A percentile compares a stretch with the other conserved stretches of the same genome.
These are phyloP conservation scores for Cystobasidiaceae sp. DNA, from an alignment of 1,284 basidiomycete species.

Conservation along the genomic window DNA sequence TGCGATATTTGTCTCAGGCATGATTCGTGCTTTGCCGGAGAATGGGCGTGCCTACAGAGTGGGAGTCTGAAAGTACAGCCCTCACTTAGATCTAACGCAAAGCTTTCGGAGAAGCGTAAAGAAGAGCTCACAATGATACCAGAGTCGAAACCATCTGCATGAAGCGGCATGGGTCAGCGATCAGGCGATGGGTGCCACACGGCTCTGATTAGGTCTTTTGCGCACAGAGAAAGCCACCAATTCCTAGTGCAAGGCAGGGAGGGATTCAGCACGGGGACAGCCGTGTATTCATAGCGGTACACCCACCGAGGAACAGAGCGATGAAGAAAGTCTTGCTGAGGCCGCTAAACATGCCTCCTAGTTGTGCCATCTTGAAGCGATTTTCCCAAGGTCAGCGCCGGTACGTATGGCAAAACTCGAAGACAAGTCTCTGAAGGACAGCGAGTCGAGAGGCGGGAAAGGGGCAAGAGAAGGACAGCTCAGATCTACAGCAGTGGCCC, in stretches of 20 bases:
- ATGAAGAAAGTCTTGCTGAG: slow-evolving; percentile 17
- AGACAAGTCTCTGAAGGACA: background rate
- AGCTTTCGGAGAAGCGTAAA: background rate
- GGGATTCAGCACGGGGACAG: background rate
- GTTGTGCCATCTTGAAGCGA: background rate
- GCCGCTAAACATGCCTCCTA: slow-evolving; percentile 4
- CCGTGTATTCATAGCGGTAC: background rate
- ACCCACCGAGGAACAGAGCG: slow-evolving; percentile 12
- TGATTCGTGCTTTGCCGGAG: background rate
- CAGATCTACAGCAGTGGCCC: background rate
- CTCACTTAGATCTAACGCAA: background rate
- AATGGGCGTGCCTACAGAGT: background rate
- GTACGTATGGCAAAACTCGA: background rate
- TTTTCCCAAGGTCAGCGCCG: background rate
- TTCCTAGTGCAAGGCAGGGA: too few relatives aligned
- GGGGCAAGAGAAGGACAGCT: background rate
- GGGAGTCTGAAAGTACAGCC: background rate
- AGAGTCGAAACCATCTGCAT: slow-evolving; percentile 14
- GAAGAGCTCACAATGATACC: slow-evolving; percentile 15
- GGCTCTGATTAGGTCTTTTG: too few relatives aligned
- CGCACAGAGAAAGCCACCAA: slow-evolving; percentile 14
- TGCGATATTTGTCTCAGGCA: too few relatives aligned
- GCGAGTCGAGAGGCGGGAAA: background rate
- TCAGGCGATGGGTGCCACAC: background rate
- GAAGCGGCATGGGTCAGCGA: background rate